phyloP scores from a whole-genome alignment of 1,284 basidiomycete genomes.

The Vanrija humicola region DNA sequence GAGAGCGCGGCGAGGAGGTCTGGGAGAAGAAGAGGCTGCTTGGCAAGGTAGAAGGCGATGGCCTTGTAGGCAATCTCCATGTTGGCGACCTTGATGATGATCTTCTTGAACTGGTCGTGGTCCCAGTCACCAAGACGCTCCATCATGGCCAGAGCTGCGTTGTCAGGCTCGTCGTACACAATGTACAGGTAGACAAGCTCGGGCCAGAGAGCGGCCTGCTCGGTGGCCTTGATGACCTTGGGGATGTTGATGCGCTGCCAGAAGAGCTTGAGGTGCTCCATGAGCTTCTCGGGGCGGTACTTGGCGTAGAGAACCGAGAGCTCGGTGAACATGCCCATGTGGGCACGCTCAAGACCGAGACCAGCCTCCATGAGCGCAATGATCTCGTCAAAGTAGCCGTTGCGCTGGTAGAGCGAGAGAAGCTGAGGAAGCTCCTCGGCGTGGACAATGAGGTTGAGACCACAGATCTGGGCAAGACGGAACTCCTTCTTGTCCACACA shows the following conservation, averaged over 20 bases:
- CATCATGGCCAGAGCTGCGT: constrained; percentile 52
- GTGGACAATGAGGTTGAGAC: constrained; percentile 79
- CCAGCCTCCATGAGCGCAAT: constrained; percentile 88
- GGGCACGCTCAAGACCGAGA: constrained; percentile 89
- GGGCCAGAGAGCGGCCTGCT: constrained; percentile 98
- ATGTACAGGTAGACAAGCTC: constrained; percentile 97
- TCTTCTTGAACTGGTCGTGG: constrained; percentile 98
- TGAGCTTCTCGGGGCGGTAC: constrained; percentile 91
- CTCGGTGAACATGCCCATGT: constrained; percentile 71
- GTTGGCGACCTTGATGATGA: constrained; percentile 91
- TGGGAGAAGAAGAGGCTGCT: constrained; percentile 87
- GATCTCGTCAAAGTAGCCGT: constrained; percentile 93
- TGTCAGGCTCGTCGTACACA: constrained; percentile 65
- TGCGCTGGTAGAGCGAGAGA: constrained; percentile 81
- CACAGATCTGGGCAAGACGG: constrained; percentile 96
- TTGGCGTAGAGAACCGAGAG: constrained; percentile 93
- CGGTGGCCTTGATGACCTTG: constrained; percentile 87
- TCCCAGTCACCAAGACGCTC: constrained; percentile 97
- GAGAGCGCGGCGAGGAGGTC: constrained; percentile 90
- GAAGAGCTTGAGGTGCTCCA: constrained; percentile 98
- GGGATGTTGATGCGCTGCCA: constrained; percentile 83
- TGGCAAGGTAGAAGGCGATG: constrained; percentile 67
- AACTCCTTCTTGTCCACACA: constrained; percentile 98
- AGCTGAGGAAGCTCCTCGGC: constrained; percentile 80
- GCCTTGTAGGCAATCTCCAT: constrained; percentile 77